These are phyloP conservation scores for Pseudohalonectria lignicola DNA, from an alignment of 2,329 filamentous ascomycete species.

Conservation along the genomic window DNA sequence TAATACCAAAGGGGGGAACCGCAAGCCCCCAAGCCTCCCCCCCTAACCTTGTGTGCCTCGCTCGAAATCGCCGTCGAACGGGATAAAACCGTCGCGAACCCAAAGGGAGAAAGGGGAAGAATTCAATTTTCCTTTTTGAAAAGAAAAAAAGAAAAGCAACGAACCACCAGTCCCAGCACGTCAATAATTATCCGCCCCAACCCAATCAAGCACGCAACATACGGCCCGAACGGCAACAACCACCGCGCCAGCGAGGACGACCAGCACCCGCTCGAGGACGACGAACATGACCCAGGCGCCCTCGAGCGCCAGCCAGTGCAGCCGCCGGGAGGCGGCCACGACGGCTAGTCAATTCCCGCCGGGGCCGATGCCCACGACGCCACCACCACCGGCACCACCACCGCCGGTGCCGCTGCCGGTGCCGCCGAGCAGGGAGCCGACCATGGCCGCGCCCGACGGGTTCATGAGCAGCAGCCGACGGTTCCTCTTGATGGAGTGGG, in stretches of 20 bases:
- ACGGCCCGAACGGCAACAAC: neutral
- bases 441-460: neutral
- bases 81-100: too few species aligned
- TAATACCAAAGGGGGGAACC: too few species aligned
- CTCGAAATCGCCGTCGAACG: too few species aligned
- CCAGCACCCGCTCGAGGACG: neutral
- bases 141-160: too few species aligned
- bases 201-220: neutral
- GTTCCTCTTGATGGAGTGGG: constrained; percentile 50
- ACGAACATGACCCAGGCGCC: neutral
- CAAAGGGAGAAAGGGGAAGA: too few species aligned
- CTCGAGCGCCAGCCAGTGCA: neutral
- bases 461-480: constrained; percentile 32
- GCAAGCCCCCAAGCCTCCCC: too few species aligned
- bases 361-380: neutral
- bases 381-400: constrained; percentile 1
- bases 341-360: neutral
- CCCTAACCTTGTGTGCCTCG: too few species aligned
- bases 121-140: too few species aligned
- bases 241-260: neutral
- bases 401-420: constrained; percentile 2
- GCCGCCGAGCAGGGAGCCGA: too few species aligned
- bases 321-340: neutral
- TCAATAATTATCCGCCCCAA: neutral
- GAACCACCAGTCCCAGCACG: too few species aligned